Conservation (phyloP, 2,329 filamentous ascomycete species). For the Juglanconis juglandina region DNA sequence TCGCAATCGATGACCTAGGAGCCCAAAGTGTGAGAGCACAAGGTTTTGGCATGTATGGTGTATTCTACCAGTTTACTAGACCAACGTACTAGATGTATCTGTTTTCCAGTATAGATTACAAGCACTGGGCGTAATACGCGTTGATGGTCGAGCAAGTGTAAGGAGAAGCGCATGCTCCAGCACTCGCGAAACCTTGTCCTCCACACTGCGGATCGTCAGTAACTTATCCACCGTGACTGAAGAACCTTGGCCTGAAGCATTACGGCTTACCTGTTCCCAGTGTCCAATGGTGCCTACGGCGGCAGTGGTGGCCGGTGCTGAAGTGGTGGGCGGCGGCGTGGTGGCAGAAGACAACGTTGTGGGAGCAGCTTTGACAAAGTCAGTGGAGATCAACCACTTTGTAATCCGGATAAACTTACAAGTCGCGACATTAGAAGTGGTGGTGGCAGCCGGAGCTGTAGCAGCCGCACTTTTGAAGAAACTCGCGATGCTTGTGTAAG, state of each 20-base stretch:
- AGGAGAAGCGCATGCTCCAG: conserved; percentile 1
- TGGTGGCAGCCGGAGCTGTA: neutral
- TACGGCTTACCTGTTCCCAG: neutral
- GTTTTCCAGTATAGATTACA: neutral
- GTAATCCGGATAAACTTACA: neutral
- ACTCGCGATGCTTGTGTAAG: conserved; percentile 26
- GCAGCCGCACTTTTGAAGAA: conserved; percentile 5
- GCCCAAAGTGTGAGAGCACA: no score
- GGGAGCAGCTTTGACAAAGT: neutral
- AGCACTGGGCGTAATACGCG: conserved; percentile 5
- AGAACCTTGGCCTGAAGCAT: neutral
- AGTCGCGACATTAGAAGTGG: neutral
- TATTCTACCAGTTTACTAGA: neutral
- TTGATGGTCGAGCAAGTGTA: conserved; percentile 2
- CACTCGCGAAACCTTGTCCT: conserved; percentile 1
- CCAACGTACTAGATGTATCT: neutral
- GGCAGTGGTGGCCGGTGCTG: neutral
- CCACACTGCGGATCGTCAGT: neutral
- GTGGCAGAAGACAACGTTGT: neutral
- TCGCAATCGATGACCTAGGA: no score
- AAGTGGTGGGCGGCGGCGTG: neutral
- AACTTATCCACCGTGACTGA: neutral
- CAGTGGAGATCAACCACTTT: neutral
- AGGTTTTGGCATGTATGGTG: neutral
- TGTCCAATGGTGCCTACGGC: neutral